phyloP scores from a whole-genome alignment of 2,329 filamentous ascomycete genomes.

The Colletotrichum shisoi region DNA sequence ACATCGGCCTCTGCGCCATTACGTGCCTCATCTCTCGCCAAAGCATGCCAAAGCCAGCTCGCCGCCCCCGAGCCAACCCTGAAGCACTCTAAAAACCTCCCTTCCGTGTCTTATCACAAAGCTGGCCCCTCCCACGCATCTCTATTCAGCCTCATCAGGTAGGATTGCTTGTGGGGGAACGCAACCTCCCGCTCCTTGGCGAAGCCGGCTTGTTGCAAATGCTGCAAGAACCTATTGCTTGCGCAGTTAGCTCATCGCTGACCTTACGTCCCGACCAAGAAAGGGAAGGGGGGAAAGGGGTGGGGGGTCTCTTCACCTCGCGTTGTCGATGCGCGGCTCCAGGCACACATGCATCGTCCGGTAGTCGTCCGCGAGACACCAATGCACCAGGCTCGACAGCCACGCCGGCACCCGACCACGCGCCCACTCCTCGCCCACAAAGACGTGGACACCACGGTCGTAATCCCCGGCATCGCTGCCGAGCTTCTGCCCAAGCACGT shows the following conservation, averaged over 20 bases:
- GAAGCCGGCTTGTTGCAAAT: conserved; percentile 79
- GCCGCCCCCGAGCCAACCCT: not conserved
- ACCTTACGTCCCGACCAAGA: not conserved
- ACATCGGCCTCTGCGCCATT: not conserved
- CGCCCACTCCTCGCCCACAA: conserved; percentile 93
- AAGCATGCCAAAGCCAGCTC: not conserved
- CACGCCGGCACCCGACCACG: conserved; percentile 82
- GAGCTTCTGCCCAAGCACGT: conserved; percentile 75
- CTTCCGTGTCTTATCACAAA: conserved; percentile 51
- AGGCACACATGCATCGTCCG: conserved; percentile 84
- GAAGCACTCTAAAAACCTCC: no score
- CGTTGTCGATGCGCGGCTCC: conserved; percentile 91
- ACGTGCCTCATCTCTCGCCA: not conserved
- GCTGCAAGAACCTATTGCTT: conserved; percentile 53
- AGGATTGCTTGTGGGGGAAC: conserved; percentile 92
- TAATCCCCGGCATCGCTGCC: conserved; percentile 75
- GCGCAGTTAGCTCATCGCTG: not conserved
- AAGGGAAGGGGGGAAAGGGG: no score
- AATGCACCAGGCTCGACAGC: conserved; percentile 88
- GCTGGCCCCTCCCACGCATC: conserved; percentile 80
- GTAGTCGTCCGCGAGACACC: conserved; percentile 77
- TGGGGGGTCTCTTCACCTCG: conserved; percentile 67
- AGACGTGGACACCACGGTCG: conserved; percentile 85
- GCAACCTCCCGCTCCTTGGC: conserved; percentile 84
- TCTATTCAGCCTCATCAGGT: conserved; percentile 79